Base-by-base conservation (phyloP, 345 rosid species). In the Acer negundo region DNA sequence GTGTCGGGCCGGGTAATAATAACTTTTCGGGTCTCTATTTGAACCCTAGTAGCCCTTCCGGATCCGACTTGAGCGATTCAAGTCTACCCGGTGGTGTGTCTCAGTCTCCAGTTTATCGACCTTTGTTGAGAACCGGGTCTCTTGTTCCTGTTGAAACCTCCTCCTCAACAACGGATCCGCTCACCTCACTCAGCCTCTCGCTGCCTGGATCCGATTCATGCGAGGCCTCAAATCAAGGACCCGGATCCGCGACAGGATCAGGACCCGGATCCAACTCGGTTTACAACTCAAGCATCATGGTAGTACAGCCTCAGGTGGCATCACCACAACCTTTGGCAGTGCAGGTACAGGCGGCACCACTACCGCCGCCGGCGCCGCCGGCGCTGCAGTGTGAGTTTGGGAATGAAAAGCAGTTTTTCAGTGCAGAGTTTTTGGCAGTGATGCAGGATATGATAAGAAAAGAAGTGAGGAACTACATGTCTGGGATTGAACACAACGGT, bases 391-490 rank as follows among this genome's bases (percentile, higher is more conserved):
- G 70, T 1, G 76, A 70, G 16, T 47, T 38, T 22, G 86, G 81
- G 23, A 23, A 15, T 17, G 92, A 87, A 82, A 82, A 79, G 31
- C 93, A 90, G 84, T 87, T 91, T 67, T 89, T 91, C 80, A 91
- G 74, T 47, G 61, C 84, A 1, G 93, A 91, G 84, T 89, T 92
- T 75, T 82, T 90, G 83, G 80, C 84, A 12, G 85, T 88, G 77
- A 82, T 92, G 91, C 95, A 91, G 75, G 93, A 91, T 66, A 91
- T 91, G 97, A 83, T 91, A 51, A 82, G 89, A 80, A 82, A 85
- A 77, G 97, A 92, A 73, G 97, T 92, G 74, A 82, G 92, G 80
- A 85, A 67, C 62, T 91, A 92, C 84, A 89, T 91, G 93, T 80
- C 88, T 0, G 92, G 93, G 62, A 72, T 85, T 53, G 89, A 89